Base-by-base conservation (phyloP, 2,329 filamentous ascomycete genomes). In the Hymenoscyphus occultus region DNA sequence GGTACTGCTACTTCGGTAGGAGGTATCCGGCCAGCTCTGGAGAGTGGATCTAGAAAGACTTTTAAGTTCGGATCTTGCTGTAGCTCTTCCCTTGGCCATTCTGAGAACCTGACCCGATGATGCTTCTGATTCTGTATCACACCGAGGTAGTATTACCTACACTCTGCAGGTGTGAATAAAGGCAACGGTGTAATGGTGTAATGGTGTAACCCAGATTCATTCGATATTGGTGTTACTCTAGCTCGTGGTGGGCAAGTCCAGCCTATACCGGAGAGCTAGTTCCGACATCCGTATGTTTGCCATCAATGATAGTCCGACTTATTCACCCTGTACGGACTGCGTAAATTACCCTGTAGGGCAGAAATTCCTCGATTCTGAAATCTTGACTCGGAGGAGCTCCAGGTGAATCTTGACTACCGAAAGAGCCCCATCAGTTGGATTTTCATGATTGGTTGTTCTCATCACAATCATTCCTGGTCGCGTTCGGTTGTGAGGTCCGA, bases 161-260 rank as follows among this genome's bases (percentile, higher is more conserved):
- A 19, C 13, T 22, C 19, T 28, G 48, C 48, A 54, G 48, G 19
- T 28, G 19, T 54, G 48, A 28, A 54, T 19, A 54, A 54, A 54
- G 48, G 48, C 45, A 51, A 51, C 19, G 45, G 45, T 51, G 45
- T 19, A 51, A 51, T 51, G n/a, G 19, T 51, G n/a, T 22, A 28
- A 28, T 51, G n/a, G 19, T 51, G n/a, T 22, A 28, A 28, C 19
- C n/a, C 48, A 54, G 22, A 54, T 13, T 54, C 48, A 54, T 28
- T 10, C 48, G 28, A 28, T 22, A 45, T 22, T 54, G 48, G 48
- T 54, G 48, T 54, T 22, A 54, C 48, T 54, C 19, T 28, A 22
- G 48, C 48, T 54, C 48, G 48, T 54, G 48, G 48, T 54, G 48
- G 22, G 48, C 48, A 54, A 54, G 48, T 54, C 48, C 48, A 31